Percentiles rank a stretch among this genome's conserved stretches.
phyloP scores from a whole-genome alignment of 805 yeast genomes.

The Kodamaea nitidulidarum region DNA sequence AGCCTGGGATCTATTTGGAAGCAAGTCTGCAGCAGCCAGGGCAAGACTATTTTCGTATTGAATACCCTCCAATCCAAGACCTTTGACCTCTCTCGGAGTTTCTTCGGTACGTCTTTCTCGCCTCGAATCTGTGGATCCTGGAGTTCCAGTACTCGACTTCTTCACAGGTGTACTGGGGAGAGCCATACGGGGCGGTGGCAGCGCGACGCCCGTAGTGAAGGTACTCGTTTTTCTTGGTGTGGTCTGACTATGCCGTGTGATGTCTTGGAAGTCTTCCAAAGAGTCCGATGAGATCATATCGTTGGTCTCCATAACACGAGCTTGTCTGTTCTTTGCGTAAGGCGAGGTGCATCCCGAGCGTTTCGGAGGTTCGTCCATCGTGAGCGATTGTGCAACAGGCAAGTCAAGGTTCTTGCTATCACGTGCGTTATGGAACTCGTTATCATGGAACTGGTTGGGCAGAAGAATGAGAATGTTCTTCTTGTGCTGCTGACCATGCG shows the following conservation, averaged over 20 bases:
- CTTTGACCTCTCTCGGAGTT: constrained; percentile 15
- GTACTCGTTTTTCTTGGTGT: background rate
- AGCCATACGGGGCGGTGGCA: constrained; percentile 38
- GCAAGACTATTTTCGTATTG: constrained; percentile 17
- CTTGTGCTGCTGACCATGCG: constrained; percentile 11
- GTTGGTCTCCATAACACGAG: constrained; percentile 40
- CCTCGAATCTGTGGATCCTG: constrained; percentile 11
- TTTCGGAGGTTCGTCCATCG: constrained; percentile 18
- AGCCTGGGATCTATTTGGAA: background rate
- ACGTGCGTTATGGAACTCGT: constrained; percentile 25
- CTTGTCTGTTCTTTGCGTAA: constrained; percentile 42
- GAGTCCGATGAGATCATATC: constrained; percentile 17
- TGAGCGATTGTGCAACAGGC: constrained; percentile 4
- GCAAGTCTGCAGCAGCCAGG: constrained; percentile 2
- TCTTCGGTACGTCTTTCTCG: constrained; percentile 9
- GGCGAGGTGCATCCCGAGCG: constrained; percentile 37
- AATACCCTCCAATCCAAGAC: constrained; percentile 39
- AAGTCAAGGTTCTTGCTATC: constrained; percentile 4
- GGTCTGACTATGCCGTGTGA: constrained; percentile 17
- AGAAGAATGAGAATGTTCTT: constrained; percentile 36
- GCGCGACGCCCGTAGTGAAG: background rate
- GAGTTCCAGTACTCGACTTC: constrained; percentile 12
- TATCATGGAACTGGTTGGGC: constrained; percentile 36
- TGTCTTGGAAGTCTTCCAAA: constrained; percentile 11
- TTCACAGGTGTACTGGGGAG: constrained; percentile 26